Evolutionary conservation across 768 basidiomycete genomes (phyloP).

Genomic region (Rhodosporidiobolus sp.): DNA sequence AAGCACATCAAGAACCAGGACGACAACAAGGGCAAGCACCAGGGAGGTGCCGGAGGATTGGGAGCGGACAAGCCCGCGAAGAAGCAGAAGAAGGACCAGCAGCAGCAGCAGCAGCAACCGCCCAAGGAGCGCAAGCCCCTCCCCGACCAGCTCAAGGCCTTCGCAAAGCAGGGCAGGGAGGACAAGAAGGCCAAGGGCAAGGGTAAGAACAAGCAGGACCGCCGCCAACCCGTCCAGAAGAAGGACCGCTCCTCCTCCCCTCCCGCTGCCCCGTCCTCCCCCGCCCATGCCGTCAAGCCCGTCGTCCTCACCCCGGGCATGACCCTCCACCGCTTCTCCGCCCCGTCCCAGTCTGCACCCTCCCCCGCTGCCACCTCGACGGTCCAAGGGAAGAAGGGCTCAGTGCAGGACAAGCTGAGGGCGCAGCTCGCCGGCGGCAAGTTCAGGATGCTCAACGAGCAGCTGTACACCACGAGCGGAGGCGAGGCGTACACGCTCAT

Average conservation of each 20-base stretch:
- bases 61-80: neutral
- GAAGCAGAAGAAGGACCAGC: conserved; percentile 46
- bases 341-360: neutral
- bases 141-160: conserved; percentile 53
- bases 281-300: too few species aligned
- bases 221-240: neutral
- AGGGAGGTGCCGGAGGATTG: neutral
- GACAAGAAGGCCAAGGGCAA: conserved; percentile 1
- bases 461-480: conserved; percentile 82
- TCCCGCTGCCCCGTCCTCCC: neutral
- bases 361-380: neutral
- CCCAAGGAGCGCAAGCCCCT: conserved; percentile 63
- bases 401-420: conserved; percentile 70
- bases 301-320: neutral
- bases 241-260: neutral
- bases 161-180: neutral
- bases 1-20: conserved; percentile 51
- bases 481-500: conserved; percentile 72
- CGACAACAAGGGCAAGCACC: neutral
- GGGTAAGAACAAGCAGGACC: conserved; percentile 15
- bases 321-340: conserved; percentile 10
- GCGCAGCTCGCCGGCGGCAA: conserved; percentile 53
- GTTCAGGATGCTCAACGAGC: conserved; percentile 82
- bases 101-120: conserved; percentile 48
- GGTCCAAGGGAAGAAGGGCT: conserved; percentile 51